Evolutionary conservation across 441 rosid species (phyloP).

Genomic region (Mallotus repandus): DNA sequence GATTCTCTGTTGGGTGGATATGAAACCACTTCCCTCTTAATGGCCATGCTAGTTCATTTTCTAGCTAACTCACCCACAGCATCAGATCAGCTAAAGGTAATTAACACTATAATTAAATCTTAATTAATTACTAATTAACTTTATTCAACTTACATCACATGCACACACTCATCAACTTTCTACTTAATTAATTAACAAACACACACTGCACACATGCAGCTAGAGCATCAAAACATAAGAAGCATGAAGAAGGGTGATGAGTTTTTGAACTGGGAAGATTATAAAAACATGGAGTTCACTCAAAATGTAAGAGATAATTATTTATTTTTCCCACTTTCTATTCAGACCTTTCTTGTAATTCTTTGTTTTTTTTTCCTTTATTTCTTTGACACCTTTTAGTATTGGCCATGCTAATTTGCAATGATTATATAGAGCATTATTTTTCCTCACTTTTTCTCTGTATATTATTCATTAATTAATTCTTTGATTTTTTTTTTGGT

Average conservation of each 20-base stretch:
- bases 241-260: constrained; percentile 41
- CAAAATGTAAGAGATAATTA: constrained; percentile 36
- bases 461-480: constrained; percentile 5
- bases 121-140: background rate
- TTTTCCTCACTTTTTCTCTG: background rate
- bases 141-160: background rate
- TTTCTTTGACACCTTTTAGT: background rate
- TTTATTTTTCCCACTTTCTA: background rate
- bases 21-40: constrained; percentile 57
- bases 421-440: constrained; percentile 18
- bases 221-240: constrained; percentile 50
- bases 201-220: constrained; percentile 22
- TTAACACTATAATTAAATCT: background rate
- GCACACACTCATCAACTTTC: background rate
- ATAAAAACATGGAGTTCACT: constrained; percentile 54
- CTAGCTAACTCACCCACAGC: constrained; percentile 42
- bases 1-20: constrained; percentile 65
- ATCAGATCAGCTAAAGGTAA: constrained; percentile 47
- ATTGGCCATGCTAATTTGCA: constrained; percentile 15
- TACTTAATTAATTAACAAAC: background rate
- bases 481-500: background rate
- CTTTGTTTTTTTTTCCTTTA: background rate
- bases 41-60: constrained; percentile 51
- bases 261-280: constrained; percentile 57
- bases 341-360: no score